Evolutionary conservation across 2,329 filamentous ascomycete genomes (phyloP).

Genomic region (Fusarium pilosicola): DNA sequence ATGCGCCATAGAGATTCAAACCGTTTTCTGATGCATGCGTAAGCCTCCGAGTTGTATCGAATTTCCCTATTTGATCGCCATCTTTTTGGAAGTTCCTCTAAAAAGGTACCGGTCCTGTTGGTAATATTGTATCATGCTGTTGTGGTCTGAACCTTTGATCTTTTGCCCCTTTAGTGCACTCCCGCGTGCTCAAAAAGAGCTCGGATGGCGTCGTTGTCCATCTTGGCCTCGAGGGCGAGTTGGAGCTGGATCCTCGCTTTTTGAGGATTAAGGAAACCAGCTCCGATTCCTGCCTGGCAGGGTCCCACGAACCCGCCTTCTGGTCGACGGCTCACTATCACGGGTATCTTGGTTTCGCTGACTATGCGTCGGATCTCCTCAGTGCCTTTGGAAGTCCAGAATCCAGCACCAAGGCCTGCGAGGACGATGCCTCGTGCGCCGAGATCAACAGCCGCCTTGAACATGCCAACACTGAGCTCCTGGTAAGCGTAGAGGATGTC

Average conservation of each 20-base stretch:
- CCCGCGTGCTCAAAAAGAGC: constrained; percentile 45
- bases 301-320: constrained; percentile 62
- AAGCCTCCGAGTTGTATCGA: constrained; percentile 17
- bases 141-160: constrained; percentile 15
- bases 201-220: constrained; percentile 43
- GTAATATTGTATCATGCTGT: constrained; percentile 9
- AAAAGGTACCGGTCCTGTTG: constrained; percentile 20
- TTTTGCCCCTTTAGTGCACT: constrained; percentile 35
- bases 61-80: constrained; percentile 4
- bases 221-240: constrained; percentile 49
- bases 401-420: constrained; percentile 65
- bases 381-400: constrained; percentile 54
- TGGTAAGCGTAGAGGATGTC: constrained; percentile 67
- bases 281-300: constrained; percentile 52
- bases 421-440: constrained; percentile 66
- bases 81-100: constrained; percentile 15
- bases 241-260: constrained; percentile 65
- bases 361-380: constrained; percentile 56
- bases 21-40: constrained; percentile 27
- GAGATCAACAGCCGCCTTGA: constrained; percentile 57
- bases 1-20: constrained; percentile 33
- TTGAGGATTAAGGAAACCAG: constrained; percentile 65
- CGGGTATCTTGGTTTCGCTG: constrained; percentile 56
- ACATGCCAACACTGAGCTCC: constrained; percentile 59
- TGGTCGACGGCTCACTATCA: constrained; percentile 63